Conservation (phyloP, 139 green algal genomes). For the Chlamydomonas urium region DNA sequence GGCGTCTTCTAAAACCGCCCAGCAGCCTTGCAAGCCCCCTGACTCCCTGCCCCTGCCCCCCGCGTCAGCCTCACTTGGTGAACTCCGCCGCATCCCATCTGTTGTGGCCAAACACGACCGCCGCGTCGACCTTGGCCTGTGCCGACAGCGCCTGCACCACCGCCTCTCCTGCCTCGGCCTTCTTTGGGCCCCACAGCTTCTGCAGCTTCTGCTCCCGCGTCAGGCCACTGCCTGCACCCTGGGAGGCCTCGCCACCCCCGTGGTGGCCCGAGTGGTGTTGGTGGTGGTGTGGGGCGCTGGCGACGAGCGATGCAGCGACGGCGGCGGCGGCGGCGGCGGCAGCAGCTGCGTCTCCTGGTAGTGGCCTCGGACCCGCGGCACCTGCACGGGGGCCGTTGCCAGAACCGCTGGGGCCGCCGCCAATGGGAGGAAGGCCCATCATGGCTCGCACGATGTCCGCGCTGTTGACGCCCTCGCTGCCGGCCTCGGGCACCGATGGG, state of each 20-base stretch:
- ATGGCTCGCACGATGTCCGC: background rate
- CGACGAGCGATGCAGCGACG: too few species aligned
- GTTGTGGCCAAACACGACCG: conserved; percentile 2
- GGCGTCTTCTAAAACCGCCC: too few species aligned
- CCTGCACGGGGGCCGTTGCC: too few species aligned
- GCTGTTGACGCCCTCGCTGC: background rate
- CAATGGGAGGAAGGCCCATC: too few species aligned
- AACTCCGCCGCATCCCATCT: conserved; percentile 11
- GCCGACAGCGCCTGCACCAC: background rate
- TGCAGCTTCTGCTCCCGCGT: conserved; percentile 9
- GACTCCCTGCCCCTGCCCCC: too few species aligned
- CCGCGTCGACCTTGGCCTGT: background rate
- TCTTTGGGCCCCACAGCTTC: conserved; percentile 8
- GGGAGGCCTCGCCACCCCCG: background rate
- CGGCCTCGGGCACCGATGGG: background rate
- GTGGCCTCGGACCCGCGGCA: too few species aligned
- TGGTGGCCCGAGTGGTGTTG: background rate
- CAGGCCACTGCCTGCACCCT: background rate
- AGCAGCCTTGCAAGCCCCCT: too few species aligned
- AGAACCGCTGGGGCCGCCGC: too few species aligned
- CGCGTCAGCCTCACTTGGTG: background rate
- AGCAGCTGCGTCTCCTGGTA: background rate
- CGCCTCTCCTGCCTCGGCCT: background rate
- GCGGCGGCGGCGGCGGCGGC: too few species aligned
- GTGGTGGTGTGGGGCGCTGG: too few species aligned